These are phyloP conservation scores for Pugionium dolabratum DNA, from an alignment of 345 rosid genomes.

Conservation along the genomic window DNA sequence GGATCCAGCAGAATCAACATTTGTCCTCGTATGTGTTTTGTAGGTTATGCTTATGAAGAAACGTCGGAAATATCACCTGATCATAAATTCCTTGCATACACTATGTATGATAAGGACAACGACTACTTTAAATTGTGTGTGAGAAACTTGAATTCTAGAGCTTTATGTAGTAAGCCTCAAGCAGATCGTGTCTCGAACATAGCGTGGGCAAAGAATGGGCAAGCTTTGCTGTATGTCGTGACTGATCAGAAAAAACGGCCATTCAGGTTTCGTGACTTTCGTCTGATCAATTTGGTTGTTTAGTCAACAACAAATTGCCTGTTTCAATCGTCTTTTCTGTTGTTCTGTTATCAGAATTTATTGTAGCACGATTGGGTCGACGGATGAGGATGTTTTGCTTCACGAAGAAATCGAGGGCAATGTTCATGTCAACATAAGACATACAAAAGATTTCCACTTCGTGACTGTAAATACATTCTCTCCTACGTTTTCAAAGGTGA, in stretches of 20 bases:
- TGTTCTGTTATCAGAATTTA: conserved; percentile 51
- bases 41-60: conserved; percentile 96
- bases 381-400: conserved; percentile 83
- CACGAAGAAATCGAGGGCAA: conserved; percentile 71
- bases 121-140: conserved; percentile 77
- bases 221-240: conserved; percentile 81
- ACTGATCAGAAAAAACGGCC: conserved; percentile 89
- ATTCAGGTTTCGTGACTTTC: conserved; percentile 44
- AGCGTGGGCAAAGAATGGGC: conserved; percentile 91
- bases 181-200: conserved; percentile 79
- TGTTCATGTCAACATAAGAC: conserved; percentile 63
- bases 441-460: conserved; percentile 83
- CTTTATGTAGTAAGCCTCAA: conserved; percentile 88
- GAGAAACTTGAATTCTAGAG: conserved; percentile 85
- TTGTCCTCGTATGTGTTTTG: conserved; percentile 6
- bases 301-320: conserved; percentile 17
- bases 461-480: conserved; percentile 75
- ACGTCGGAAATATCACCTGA: conserved; percentile 88
- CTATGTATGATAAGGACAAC: conserved; percentile 94
- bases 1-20: conserved; percentile 1
- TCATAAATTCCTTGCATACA: conserved; percentile 91
- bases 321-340: conserved; percentile 6
- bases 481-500: conserved; percentile 75
- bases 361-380: conserved; percentile 87
- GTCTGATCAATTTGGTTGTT: conserved; percentile 18